These are phyloP conservation scores for Candida mesenterica DNA, from an alignment of 1,139 yeast genomes.

Conservation along the genomic window DNA sequence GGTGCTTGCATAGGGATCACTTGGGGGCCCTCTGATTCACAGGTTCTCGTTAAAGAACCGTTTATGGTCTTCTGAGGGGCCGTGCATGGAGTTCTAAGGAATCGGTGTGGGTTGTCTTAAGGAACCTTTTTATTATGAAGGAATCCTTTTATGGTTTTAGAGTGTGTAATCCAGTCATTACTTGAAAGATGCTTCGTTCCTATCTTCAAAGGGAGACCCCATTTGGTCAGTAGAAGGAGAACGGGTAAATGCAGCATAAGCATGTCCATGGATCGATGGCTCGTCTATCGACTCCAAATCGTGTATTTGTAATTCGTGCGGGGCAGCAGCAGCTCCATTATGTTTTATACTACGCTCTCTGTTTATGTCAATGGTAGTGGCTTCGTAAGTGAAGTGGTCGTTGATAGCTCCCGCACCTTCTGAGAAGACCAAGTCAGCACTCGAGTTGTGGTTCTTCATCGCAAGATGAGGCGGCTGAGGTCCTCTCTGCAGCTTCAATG, in stretches of 20 bases:
- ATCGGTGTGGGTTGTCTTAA: no score
- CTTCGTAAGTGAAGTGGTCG: conserved; percentile 34
- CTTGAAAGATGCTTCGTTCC: not conserved
- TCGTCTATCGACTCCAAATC: no score
- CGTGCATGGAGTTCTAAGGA: no score
- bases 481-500: conserved; percentile 13
- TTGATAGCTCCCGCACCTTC: conserved; percentile 31
- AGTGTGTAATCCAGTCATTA: no score
- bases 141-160: no score
- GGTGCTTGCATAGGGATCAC: no score
- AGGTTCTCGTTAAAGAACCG: no score
- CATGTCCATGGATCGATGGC: conserved; percentile 1
- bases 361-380: conserved; percentile 7
- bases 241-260: conserved; percentile 3
- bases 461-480: conserved; percentile 11
- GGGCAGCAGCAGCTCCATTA: not conserved
- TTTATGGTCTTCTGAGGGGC: no score
- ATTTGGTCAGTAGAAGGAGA: not conserved
- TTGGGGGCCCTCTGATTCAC: no score
- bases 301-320: no score
- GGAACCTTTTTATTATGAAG: no score
- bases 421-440: conserved; percentile 23
- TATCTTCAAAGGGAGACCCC: not conserved
- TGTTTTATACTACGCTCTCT: not conserved
- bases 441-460: conserved; percentile 18